phyloP scores from a whole-genome alignment of 2,329 filamentous ascomycete species.

The Microcyclosporella mali region DNA sequence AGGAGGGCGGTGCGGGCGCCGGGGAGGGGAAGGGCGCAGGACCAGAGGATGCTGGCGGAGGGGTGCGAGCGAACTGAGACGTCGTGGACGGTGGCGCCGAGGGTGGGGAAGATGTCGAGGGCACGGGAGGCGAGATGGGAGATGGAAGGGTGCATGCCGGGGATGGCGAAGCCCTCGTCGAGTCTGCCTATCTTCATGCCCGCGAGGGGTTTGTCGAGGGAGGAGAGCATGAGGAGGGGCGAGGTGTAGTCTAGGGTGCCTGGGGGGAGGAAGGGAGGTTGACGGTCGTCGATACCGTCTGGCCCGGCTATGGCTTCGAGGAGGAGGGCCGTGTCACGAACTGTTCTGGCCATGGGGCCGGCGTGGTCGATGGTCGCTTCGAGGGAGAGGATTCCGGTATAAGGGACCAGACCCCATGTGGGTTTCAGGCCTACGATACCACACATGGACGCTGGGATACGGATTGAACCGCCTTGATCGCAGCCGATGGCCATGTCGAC shows the following conservation, averaged over 20 bases:
- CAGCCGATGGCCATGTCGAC: slow-evolving; percentile 35
- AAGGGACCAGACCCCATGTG: slow-evolving; percentile 46
- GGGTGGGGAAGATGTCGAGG: slow-evolving; percentile 32
- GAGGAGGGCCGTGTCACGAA: slow-evolving; percentile 40
- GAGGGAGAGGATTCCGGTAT: slow-evolving; percentile 42
- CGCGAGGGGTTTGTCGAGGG: slow-evolving; percentile 3
- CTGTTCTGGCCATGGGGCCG: slow-evolving; percentile 40
- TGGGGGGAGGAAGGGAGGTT: slow-evolving; percentile 24
- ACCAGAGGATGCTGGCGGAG: slow-evolving; percentile 44
- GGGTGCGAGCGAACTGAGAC: slow-evolving; percentile 43
- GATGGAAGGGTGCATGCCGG: slow-evolving; percentile 34
- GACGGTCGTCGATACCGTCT: slow-evolving; percentile 43
- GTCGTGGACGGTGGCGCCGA: slow-evolving; percentile 39
- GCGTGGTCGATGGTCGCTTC: slow-evolving; percentile 42
- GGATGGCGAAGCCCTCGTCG: slow-evolving; percentile 37
- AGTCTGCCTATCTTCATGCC: slow-evolving; percentile 42
- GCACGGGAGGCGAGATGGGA: slow-evolving; percentile 30
- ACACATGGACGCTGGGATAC: slow-evolving; percentile 34
- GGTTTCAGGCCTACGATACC: slow-evolving; percentile 39
- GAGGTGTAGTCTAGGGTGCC: slow-evolving; percentile 22
- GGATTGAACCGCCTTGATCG: slow-evolving; percentile 35
- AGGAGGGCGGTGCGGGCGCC: slow-evolving; percentile 12
- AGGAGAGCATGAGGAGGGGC: slow-evolving; percentile 25
- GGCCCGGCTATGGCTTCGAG: slow-evolving; percentile 44
- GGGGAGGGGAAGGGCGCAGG: slow-evolving; percentile 7